Conservation (phyloP, 78 protist genomes). For the Cavenderia fasciculata region DNA sequence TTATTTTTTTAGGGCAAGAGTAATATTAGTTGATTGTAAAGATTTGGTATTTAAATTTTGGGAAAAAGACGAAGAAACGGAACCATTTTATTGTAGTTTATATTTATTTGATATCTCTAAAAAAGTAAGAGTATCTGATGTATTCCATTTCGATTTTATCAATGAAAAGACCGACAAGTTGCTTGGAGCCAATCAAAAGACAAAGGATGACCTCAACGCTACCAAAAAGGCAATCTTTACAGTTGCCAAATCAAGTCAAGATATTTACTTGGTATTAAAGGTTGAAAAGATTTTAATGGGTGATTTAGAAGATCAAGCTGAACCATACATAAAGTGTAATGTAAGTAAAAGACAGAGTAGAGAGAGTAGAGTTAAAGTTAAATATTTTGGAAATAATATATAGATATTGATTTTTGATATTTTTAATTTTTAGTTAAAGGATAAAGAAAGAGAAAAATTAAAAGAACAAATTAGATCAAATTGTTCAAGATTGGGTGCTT, state of each 20-base stretch:
- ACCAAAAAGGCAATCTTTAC: conserved; percentile 30
- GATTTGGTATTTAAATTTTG: conserved; percentile 50
- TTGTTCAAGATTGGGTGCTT: conserved; percentile 37
- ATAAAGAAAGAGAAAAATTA: conserved; percentile 60
- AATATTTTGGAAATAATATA: no score
- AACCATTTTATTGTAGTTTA: conserved; percentile 57
- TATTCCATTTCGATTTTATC: conserved; percentile 54
- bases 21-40: conserved; percentile 27
- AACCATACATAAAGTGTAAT: conserved; percentile 51
- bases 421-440: conserved; percentile 3
- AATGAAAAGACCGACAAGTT: conserved; percentile 48
- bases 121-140: conserved; percentile 38
- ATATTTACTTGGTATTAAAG: conserved; percentile 33
- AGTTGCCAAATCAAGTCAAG: conserved; percentile 18
- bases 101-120: conserved; percentile 45
- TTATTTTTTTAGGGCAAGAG: no score
- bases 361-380: no score
- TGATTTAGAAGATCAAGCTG: conserved; percentile 60
- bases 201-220: not conserved
- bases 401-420: not conserved
- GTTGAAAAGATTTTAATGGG: conserved; percentile 72
- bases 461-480: conserved; percentile 30
- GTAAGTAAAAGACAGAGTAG: conserved; percentile 1
- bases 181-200: not conserved
- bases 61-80: conserved; percentile 66